Percentiles rank a stretch among this genome's conserved stretches.
phyloP scores from a whole-genome alignment of 495 filamentous ascomycete species.

The Barbatosphaeria neglecta region DNA sequence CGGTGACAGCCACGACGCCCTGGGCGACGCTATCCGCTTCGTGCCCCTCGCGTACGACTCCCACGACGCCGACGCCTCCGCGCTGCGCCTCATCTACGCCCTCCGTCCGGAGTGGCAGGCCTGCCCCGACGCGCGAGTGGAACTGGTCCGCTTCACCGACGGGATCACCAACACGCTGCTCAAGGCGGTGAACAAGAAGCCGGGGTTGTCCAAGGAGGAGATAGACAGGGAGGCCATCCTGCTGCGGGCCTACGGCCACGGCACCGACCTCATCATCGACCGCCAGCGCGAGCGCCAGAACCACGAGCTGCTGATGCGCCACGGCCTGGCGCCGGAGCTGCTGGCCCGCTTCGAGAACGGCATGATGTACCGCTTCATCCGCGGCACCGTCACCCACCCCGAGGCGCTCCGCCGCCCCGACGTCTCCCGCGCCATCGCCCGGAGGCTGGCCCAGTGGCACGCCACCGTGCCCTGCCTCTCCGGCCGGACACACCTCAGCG shows the following conservation, averaged over 20 bases:
- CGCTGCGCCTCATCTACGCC: conserved; percentile 64
- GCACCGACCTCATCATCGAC: conserved; percentile 92
- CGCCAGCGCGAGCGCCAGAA: conserved; percentile 69
- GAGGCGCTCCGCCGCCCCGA: conserved; percentile 58
- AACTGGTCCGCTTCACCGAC: conserved; percentile 86
- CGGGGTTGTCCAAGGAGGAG: conserved; percentile 64
- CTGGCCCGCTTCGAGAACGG: conserved; percentile 93
- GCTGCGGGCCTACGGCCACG: conserved; percentile 86
- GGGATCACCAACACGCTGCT: conserved; percentile 94
- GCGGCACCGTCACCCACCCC: conserved; percentile 65
- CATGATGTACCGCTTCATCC: conserved; percentile 85
- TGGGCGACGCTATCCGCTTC: too few relatives aligned
- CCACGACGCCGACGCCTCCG: conserved; percentile 62
- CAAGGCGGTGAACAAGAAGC: conserved; percentile 74
- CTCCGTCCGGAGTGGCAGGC: conserved; percentile 72
- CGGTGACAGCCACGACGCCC: conserved; percentile 13
- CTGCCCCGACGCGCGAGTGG: conserved; percentile 58
- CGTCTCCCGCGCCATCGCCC: conserved; percentile 76
- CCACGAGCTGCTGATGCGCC: conserved; percentile 59
- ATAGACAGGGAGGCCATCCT: conserved; percentile 81
- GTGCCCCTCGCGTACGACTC: conserved; percentile 69
- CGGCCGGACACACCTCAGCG: conserved; percentile 22
- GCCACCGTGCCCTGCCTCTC: conserved; percentile 56
- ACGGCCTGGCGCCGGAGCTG: conserved; percentile 72
- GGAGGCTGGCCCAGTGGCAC: conserved; percentile 84